A percentile compares a stretch with the other conserved stretches of the same genome.
Evolutionary conservation across 2,329 filamentous ascomycete genomes (phyloP).

Genomic region (Neonectria magnoliae): DNA sequence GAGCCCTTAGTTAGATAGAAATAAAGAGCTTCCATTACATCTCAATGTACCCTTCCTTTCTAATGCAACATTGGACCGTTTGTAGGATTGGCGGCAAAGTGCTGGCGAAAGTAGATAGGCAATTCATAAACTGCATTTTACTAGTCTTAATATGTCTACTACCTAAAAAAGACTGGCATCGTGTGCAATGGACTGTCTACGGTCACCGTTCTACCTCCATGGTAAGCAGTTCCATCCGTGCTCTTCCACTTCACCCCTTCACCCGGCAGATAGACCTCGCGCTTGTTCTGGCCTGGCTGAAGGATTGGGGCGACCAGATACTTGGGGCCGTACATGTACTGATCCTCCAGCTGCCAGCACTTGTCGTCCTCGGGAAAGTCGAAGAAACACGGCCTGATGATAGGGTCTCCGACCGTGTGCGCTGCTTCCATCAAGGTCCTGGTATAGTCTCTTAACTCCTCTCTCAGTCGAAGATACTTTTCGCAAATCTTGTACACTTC

Average conservation of each 20-base stretch:
- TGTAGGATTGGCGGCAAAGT: not conserved
- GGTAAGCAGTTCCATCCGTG: not conserved
- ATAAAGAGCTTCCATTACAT: too few species aligned
- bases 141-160: not conserved
- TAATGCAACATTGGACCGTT: not conserved
- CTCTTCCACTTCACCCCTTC: not conserved
- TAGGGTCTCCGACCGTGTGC: slow-evolving; percentile 66
- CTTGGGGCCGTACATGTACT: slow-evolving; percentile 69
- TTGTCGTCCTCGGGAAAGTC: slow-evolving; percentile 66
- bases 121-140: not conserved
- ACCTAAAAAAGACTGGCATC: not conserved
- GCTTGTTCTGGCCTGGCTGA: not conserved
- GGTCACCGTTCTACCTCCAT: not conserved
- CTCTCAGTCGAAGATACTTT: slow-evolving; percentile 67
- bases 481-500: slow-evolving; percentile 68
- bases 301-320: slow-evolving; percentile 12
- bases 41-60: too few species aligned
- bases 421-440: slow-evolving; percentile 67
- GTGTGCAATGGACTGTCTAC: not conserved
- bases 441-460: slow-evolving; percentile 67
- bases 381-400: slow-evolving; percentile 72
- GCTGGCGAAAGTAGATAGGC: not conserved
- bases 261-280: not conserved
- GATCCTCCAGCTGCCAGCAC: slow-evolving; percentile 66
- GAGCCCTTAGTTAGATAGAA: too few species aligned